Conservation (phyloP, 2,329 filamentous ascomycete genomes). For the Eurotiales sp. region DNA sequence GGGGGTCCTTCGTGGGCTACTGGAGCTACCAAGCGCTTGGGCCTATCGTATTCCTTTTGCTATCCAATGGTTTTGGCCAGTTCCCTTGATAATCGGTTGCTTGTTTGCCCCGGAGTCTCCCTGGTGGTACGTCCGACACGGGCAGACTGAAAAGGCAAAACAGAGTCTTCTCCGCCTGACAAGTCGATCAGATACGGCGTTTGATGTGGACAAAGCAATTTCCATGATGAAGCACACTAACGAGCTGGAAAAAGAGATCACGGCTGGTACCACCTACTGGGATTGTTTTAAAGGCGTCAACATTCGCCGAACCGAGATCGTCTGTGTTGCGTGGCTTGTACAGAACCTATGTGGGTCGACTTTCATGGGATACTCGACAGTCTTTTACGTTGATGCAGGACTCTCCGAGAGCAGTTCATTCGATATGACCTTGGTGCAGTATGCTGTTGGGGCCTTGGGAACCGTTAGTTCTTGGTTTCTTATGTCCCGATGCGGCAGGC, state of each 20-base stretch:
- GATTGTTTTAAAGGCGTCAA: slow-evolving; percentile 42
- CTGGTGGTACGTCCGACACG: slow-evolving; percentile 13
- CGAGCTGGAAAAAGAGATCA: slow-evolving; percentile 58
- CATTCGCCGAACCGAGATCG: slow-evolving; percentile 38
- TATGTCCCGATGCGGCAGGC: slow-evolving; percentile 24
- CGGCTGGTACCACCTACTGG: slow-evolving; percentile 65
- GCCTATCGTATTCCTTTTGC: slow-evolving; percentile 51
- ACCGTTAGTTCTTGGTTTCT: slow-evolving; percentile 31
- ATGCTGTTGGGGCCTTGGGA: slow-evolving; percentile 32
- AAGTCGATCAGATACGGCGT: slow-evolving; percentile 35
- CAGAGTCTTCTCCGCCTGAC: slow-evolving; percentile 26
- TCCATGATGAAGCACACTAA: slow-evolving; percentile 92
- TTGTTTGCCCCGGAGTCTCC: slow-evolving; percentile 18
- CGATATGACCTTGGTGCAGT: slow-evolving; percentile 54
- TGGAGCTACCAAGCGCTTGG: slow-evolving; percentile 45
- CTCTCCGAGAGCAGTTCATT: slow-evolving; percentile 39
- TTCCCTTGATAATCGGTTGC: slow-evolving; percentile 46
- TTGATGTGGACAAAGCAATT: slow-evolving; percentile 77
- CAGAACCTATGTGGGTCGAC: slow-evolving; percentile 41
- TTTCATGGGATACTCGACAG: slow-evolving; percentile 52
- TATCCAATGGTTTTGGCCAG: slow-evolving; percentile 53
- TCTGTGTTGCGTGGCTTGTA: slow-evolving; percentile 40
- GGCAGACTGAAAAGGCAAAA: slow-evolving; percentile 6
- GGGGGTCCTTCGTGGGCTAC: slow-evolving; percentile 47
- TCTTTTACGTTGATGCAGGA: slow-evolving; percentile 43